Base-by-base conservation (phyloP, 2,329 filamentous ascomycete genomes). In the Hypomyces rosellus region DNA sequence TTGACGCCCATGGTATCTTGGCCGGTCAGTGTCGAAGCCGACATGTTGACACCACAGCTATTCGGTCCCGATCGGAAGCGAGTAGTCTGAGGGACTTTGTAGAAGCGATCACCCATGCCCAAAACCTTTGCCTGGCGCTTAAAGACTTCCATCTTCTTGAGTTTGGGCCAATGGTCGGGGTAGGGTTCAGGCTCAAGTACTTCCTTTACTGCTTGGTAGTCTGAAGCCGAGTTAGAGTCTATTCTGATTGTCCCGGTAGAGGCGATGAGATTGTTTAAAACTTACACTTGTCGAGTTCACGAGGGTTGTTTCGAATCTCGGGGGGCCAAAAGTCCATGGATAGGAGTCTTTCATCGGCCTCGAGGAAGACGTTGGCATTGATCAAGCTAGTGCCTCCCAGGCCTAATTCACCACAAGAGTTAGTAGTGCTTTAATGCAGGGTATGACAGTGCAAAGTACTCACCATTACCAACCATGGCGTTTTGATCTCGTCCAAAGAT, bases 281-380 rank as follows among this genome's bases (percentile, higher is more conserved):
- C 76, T 66, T 61, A 80, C 78, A 84, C 53, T 71, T 61, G 36
- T 74, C 68, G 34, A 84, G 57, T 7, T 63, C 64, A 33, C 15
- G 7, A 72, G 57, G 54, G 33, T 57, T 58, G 1, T 75, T 55
- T 34, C 76, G 65, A 14, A 85, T 74, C 60, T 85, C 76, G 9
- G 71, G 59, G 0, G 84, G 83, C 83, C 83, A 87, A 8, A 71
- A 66, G 2, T 73, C 69, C 65, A 80, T 70, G 2, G 64, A 61
- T 50, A 86, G 63, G 0, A 79, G 79, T 4, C 71, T 69, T 13
- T 75, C 62, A 49, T 85, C 80, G 3, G 81, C 76, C 55, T 79
- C 73, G 14, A 86, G 66, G 57, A 84, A 87, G 2, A 86, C 78
- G 58, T 86, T 86, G 9, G 82, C 81, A 54, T 86, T 86, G 38